Evolutionary conservation across 2,329 filamentous ascomycete genomes (phyloP), one percentile per base, ranked within the genome.

Genomic region (Ophiostoma pallidulum): DNA sequence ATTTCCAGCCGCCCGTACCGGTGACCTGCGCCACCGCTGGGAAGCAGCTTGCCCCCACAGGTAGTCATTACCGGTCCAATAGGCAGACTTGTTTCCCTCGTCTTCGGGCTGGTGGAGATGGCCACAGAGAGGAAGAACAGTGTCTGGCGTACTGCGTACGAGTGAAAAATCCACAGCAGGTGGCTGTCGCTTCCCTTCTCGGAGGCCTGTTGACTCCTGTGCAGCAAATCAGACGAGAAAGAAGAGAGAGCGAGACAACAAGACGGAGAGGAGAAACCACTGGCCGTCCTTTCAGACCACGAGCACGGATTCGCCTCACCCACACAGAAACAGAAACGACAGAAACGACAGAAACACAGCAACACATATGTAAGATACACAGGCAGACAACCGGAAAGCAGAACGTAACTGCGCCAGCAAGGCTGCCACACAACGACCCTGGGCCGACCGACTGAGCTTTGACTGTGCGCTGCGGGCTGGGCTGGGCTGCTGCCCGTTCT

Each of bases 1-100:
- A 12, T 36, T 33, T 4, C n/a, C 36, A 29, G 33, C 31, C 47
- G 22, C 38, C 45, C 38, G 53, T 53, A 53, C 33, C 24, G 24
- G 50, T 39, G 41, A 53, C 51, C 41, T 46, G 32, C 16, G 36
- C 31, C 32, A 16, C 38, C 36, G 32, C 46, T 46, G 36, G 40
- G 16, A 52, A 32, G 16, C 12, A 18, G 16, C 28, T 32, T 8
- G 4, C 29, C 31, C 37, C 44, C 51, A 37, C 47, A 47, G 39
- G 48, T 50, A 51, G 19, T 36, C 13, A n/a, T 19, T 48, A 48
- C 49, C 24, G 24, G 41, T 19, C 47, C 41, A 46, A 49, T 44
- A 39, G 49, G 36, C 26, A 31, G 38, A 16, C 16, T 14, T 39
- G 33, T 31, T 37, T n/a, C 9, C 10, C 37, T 39, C 10, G 10